A percentile compares a stretch with the other conserved stretches of the same genome.
These are phyloP conservation scores for Arachis hypogaea DNA, from an alignment of 306 rosid genomes.

Conservation along the genomic window DNA sequence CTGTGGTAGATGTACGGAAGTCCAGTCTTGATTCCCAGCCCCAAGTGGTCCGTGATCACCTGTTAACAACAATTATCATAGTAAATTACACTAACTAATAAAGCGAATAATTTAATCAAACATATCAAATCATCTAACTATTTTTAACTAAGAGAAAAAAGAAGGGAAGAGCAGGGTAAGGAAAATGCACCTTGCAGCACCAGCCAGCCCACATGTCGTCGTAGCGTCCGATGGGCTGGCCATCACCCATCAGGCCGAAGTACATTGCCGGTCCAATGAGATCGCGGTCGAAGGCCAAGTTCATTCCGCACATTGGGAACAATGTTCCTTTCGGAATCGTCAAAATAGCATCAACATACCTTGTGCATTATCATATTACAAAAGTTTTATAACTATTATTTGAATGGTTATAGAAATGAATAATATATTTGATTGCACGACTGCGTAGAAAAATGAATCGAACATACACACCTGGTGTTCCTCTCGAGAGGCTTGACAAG, in stretches of 20 bases:
- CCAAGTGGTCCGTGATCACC: conserved; percentile 88
- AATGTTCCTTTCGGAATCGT: conserved; percentile 57
- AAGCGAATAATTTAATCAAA: no score
- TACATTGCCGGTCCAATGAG: conserved; percentile 96
- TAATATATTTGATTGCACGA: no score
- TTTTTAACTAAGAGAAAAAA: no score
- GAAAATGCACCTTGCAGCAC: conserved; percentile 66
- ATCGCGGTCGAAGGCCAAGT: conserved; percentile 85
- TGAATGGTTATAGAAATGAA: no score
- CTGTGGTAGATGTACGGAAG: conserved; percentile 71
- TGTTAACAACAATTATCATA: conserved; percentile 20
- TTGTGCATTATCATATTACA: conserved; percentile 18
- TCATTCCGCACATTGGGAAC: conserved; percentile 94
- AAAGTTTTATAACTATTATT: no score
- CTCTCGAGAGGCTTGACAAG: conserved; percentile 93
- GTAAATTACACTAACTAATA: not conserved
- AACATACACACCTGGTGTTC: conserved; percentile 61
- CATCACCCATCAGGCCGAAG: conserved; percentile 96
- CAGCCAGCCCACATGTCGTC: conserved; percentile 99
- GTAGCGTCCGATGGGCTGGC: conserved; percentile 89
- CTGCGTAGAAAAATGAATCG: not conserved
- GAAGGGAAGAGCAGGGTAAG: not conserved
- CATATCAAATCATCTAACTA: no score
- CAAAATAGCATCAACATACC: conserved; percentile 55
- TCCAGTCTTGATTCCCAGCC: conserved; percentile 86